Percentiles rank a stretch among this genome's conserved stretches.
phyloP scores from a whole-genome alignment of 2,329 filamentous ascomycete genomes.

The Cordyceps fumosorosea region DNA sequence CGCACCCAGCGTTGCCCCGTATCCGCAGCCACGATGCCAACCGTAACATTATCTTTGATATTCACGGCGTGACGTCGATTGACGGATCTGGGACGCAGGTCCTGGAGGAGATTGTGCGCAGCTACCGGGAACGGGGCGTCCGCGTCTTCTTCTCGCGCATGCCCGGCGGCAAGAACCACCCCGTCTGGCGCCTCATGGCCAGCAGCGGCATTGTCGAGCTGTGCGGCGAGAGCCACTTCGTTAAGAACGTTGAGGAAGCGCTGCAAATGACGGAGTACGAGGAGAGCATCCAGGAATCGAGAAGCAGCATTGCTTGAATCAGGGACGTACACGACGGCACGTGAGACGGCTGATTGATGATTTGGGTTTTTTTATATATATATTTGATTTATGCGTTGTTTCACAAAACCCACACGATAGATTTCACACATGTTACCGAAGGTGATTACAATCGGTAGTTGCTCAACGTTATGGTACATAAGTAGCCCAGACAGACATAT shows the following conservation, averaged over 20 bases:
- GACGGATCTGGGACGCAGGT: constrained; percentile 93
- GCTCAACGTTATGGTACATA: neutral
- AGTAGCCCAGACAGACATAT: neutral
- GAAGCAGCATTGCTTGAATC: neutral
- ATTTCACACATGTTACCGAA: neutral
- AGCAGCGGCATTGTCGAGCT: constrained; percentile 78
- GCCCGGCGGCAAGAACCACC: constrained; percentile 38
- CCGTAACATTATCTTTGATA: constrained; percentile 90
- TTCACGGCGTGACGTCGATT: constrained; percentile 92
- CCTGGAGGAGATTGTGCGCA: constrained; percentile 77
- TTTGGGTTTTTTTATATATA: neutral
- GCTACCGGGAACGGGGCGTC: constrained; percentile 71
- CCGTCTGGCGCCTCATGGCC: constrained; percentile 67
- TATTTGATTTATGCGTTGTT: neutral
- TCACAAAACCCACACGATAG: constrained; percentile 2
- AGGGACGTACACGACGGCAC: neutral
- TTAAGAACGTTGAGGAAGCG: constrained; percentile 77
- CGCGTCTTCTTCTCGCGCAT: constrained; percentile 66
- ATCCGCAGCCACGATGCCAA: constrained; percentile 75
- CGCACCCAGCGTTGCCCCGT: constrained; percentile 81
- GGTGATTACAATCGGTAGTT: neutral
- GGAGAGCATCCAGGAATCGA: constrained; percentile 32
- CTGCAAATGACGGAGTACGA: constrained; percentile 73
- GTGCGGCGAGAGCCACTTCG: constrained; percentile 70
- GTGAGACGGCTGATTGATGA: neutral